Evolutionary conservation across 257 asterid species (phyloP).

Genomic region (Solanum etuberosum): DNA sequence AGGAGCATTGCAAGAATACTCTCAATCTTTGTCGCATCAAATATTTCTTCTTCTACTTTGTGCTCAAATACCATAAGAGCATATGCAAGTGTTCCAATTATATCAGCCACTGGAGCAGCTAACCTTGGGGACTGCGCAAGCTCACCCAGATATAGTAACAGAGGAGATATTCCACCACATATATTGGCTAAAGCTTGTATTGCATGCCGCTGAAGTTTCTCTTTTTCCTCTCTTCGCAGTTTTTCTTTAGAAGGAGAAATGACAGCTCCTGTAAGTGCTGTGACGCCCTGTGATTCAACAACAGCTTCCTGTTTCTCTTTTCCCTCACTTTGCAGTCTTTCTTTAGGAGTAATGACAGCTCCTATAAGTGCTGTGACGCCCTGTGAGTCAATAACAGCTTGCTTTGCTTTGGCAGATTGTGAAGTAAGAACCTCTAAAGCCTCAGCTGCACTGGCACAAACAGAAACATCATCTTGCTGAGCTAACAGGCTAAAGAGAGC

Average conservation of each 20-base stretch:
- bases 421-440: constrained; percentile 66
- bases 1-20: constrained; percentile 49
- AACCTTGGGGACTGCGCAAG: constrained; percentile 77
- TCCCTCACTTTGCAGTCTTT: constrained; percentile 62
- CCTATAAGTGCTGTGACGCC: constrained; percentile 68
- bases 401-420: constrained; percentile 48
- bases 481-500: constrained; percentile 48
- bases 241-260: constrained; percentile 81
- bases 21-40: constrained; percentile 46
- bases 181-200: constrained; percentile 59
- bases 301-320: constrained; percentile 43
- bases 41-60: constrained; percentile 32
- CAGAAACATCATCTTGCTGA: constrained; percentile 53
- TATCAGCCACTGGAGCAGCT: constrained; percentile 87
- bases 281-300: constrained; percentile 54
- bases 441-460: constrained; percentile 76
- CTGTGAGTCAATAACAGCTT: constrained; percentile 46
- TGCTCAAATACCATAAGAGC: constrained; percentile 50
- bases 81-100: constrained; percentile 84
- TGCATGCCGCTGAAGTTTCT: constrained; percentile 61
- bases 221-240: constrained; percentile 57
- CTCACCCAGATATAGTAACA: constrained; percentile 66
- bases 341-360: constrained; percentile 70
- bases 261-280: constrained; percentile 60
- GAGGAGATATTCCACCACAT: constrained; percentile 58